Evolutionary conservation across 768 basidiomycete genomes (phyloP), one percentile per base, ranked within the genome.

Genomic region (Lactarius evosmus): DNA sequence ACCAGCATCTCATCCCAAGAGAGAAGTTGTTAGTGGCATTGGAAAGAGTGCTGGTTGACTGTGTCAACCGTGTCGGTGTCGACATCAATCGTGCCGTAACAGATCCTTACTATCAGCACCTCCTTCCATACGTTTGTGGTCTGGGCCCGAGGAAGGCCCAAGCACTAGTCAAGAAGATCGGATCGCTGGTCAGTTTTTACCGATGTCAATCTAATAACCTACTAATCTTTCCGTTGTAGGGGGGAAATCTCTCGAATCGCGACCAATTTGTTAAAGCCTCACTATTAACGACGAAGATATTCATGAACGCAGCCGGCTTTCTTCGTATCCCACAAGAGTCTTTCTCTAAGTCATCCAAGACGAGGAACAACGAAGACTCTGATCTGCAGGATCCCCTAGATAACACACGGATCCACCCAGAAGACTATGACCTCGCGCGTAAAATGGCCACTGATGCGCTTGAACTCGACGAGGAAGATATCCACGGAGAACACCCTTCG

Each of bases 361-460:
- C 82, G 50, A 79, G 82, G 40, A 80, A 82, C 56, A 75, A 77
- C 63, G 85, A 88, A 34, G 84, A 85, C 52, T 82, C 85, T 41
- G 89, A 91, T 51, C 81, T 85, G 60, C 84, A 88, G 9, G 97
- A 99, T 74, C 93, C 95, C 4, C 80, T 99, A 58, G 97, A 99
- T 72, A 87, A 87, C 71, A 98, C 95, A 40, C 91, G 97, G 22
- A 93, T 99, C 58, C 97, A 99, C 72, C 93, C 93, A 7, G 93
- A 96, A 73, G 97, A 99, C 75, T 99, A 98, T 72, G 95, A 98
- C 68, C 82, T 98, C 41, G 96, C 97, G 4, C 87, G 93, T 38
- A 98, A 98, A 79, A 97, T 99, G 95, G 96, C 96, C 40, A 91
- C 93, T 22, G 95, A 98, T 75, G 94, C 96, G 5, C 82, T 98